These are phyloP conservation scores for Phlegmacium glaucopus DNA, from an alignment of 768 basidiomycete species.

Conservation along the genomic window DNA sequence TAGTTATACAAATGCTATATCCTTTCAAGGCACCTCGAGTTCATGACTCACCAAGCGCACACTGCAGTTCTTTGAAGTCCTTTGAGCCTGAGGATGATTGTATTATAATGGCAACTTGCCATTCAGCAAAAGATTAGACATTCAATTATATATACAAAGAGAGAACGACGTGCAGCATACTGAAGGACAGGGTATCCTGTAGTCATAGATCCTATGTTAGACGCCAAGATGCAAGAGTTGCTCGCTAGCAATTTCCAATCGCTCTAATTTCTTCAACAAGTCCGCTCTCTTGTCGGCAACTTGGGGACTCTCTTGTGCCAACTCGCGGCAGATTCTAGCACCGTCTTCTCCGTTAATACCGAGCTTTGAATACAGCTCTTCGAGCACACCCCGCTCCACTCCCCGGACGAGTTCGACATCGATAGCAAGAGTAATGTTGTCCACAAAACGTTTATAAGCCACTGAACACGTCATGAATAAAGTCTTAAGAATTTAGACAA, in stretches of 20 bases:
- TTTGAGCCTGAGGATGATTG: no score
- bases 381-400: conserved; percentile 41
- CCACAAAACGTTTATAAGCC: conserved; percentile 56
- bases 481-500: background rate
- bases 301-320: conserved; percentile 47
- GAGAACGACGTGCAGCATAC: no score
- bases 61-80: no score
- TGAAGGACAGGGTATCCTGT: no score
- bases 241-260: conserved; percentile 41
- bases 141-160: no score
- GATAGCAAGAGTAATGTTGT: conserved; percentile 54
- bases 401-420: conserved; percentile 56
- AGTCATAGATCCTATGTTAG: no score
- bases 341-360: conserved; percentile 49
- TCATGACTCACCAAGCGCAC: no score
- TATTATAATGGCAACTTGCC: no score
- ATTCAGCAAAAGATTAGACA: no score
- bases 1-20: no score
- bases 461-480: conserved; percentile 30
- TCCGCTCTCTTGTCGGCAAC: conserved; percentile 45
- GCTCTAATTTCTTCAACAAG: conserved; percentile 46
- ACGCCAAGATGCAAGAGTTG: conserved; percentile 30
- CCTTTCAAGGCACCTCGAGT: no score
- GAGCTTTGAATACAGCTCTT: conserved; percentile 43
- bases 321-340: conserved; percentile 41